Base-by-base conservation (phyloP, 2,329 filamentous ascomycete genomes). In the Alternaria ethzedia region DNA sequence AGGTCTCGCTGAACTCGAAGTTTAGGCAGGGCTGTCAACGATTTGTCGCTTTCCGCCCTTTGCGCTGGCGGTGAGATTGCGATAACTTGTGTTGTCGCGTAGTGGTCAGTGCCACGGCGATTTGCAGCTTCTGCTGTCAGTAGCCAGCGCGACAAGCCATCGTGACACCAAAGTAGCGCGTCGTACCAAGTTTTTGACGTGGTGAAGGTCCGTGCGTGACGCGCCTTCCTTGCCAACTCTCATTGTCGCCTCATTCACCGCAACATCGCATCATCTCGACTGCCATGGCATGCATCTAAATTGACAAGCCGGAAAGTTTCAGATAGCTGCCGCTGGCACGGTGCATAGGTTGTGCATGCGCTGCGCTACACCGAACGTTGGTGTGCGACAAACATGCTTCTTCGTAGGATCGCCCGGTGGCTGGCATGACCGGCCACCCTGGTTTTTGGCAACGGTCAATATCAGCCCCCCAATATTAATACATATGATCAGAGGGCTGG, bases 301-400 rank as follows among this genome's bases (percentile, higher is more conserved):
- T 59, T 51, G 54, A 66, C 62, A 64, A 49, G 47, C 36, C 54
- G 64, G 63, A 26, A 58, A 28, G 61, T 69, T 65, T 68, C 61
- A 67, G 30, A 58, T 57, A 4, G 61, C 43, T 47, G 45, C 59
- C 63, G 52, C 54, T 61, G 63, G 64, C 36, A 60, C 36, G 63
- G 60, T 70, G 66, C 71, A 71, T 61, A 50, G 57, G 51, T 66
- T 63, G 66, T 66, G 59, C 56, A 61, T 52, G 36, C 26, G 55
- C 49, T 46, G 59, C 61, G 62, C 62, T 58, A 67, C 63, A 58
- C 43, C 64, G 47, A 54, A 64, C 62, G 66, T 67, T 72, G 45
- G 47, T 61, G 65, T 69, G 63, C 69, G 54, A 70, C 66, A 73
- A 74, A 68, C 71, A 71, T 70, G 69, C 61, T 75, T 74, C 44